These are phyloP conservation scores for Candida palmyrensis DNA, from an alignment of 805 yeast genomes.

Conservation along the genomic window DNA sequence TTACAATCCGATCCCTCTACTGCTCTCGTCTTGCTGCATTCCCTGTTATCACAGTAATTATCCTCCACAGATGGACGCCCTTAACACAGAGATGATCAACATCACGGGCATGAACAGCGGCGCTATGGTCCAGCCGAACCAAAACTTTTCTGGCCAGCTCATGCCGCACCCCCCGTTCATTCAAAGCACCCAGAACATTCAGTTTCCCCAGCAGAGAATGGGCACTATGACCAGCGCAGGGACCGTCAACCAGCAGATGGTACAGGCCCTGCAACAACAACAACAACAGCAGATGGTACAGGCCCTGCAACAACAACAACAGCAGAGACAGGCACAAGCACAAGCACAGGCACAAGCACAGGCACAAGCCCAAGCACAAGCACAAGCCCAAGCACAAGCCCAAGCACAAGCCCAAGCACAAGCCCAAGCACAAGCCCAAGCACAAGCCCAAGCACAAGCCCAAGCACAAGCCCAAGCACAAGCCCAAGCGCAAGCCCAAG, in stretches of 20 bases:
- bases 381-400: background rate
- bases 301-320: slow-evolving; percentile 13
- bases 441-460: no score
- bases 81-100: no score
- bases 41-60: no score
- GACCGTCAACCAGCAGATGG: slow-evolving; percentile 5
- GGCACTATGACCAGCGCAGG: slow-evolving; percentile 3
- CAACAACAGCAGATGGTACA: slow-evolving; percentile 8
- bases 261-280: slow-evolving; percentile 6
- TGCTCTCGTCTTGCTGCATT: no score
- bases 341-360: slow-evolving; percentile 6
- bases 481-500: no score
- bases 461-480: no score
- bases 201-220: slow-evolving; percentile 7
- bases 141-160: background rate
- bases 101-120: slow-evolving; percentile 7
- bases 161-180: background rate
- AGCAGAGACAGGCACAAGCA: slow-evolving; percentile 5
- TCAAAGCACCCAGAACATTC: slow-evolving; percentile 4
- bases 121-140: slow-evolving; percentile 2
- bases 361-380: slow-evolving; percentile 2
- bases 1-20: no score
- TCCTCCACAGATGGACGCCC: no score
- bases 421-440: no score
- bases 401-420: no score